These are phyloP conservation scores for Cicer cuneatum DNA, from an alignment of 306 rosid genomes.

Conservation along the genomic window DNA sequence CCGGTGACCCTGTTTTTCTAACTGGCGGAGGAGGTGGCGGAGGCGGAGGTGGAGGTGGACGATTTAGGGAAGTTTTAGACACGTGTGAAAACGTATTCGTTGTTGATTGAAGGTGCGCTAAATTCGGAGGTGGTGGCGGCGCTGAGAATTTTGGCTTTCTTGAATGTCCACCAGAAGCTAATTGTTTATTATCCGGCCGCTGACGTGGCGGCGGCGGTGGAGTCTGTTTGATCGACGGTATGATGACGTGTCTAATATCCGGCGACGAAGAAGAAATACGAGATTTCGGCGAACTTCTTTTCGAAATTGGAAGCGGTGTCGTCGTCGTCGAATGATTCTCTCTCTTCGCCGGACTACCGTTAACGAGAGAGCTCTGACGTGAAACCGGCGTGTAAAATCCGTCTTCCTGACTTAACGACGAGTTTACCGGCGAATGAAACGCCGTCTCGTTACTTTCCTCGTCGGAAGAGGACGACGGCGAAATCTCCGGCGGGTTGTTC, in stretches of 20 bases:
- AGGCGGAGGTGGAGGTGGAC: conserved; percentile 40
- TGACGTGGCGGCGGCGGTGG: conserved; percentile 48
- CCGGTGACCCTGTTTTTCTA: conserved; percentile 45
- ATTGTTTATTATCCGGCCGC: conserved; percentile 31
- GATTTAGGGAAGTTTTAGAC: conserved; percentile 45
- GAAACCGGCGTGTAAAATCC: conserved; percentile 73
- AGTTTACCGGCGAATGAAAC: conserved; percentile 80
- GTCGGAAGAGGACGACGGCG: conserved; percentile 54
- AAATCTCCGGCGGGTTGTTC: conserved; percentile 55
- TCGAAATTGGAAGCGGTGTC: conserved; percentile 62
- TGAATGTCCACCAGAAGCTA: conserved; percentile 42
- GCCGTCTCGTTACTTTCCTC: conserved; percentile 70
- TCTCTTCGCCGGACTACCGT: conserved; percentile 52
- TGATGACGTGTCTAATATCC: conserved; percentile 52
- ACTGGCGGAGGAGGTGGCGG: conserved; percentile 48
- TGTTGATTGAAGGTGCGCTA: conserved; percentile 64
- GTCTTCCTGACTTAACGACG: conserved; percentile 68
- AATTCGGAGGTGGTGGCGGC: conserved; percentile 75
- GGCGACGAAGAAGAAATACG: conserved; percentile 58
- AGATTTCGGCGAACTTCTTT: conserved; percentile 82
- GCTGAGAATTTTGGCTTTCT: conserved; percentile 68
- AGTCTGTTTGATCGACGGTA: conserved; percentile 54
- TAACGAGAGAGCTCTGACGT: conserved; percentile 56
- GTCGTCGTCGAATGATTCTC: conserved; percentile 23
- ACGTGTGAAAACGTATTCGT: conserved; percentile 40